Evolutionary conservation across 148 eudicot genomes (phyloP).

Genomic region (Vaccinium corymbosum): DNA sequence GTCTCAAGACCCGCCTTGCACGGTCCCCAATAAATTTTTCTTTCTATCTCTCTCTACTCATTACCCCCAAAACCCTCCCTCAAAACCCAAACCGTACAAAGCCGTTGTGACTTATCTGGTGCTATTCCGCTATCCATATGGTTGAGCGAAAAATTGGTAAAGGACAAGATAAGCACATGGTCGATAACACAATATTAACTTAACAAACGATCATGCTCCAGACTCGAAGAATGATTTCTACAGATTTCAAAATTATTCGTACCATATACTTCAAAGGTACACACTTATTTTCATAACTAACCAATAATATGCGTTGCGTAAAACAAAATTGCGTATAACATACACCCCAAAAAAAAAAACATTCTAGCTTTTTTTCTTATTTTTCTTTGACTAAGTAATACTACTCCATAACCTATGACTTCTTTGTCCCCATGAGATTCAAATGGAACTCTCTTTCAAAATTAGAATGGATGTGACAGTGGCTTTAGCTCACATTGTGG

Average conservation of each 20-base stretch:
- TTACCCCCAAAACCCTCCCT: too few relatives aligned
- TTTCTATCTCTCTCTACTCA: too few relatives aligned
- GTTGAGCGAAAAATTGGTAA: background rate
- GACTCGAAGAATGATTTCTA: background rate
- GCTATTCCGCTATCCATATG: background rate
- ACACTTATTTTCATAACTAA: too few relatives aligned
- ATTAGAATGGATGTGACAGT: background rate
- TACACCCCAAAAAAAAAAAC: too few relatives aligned
- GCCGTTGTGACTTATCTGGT: background rate
- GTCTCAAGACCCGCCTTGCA: too few relatives aligned
- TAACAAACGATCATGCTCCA: background rate
- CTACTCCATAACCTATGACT: background rate
- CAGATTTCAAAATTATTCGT: too few relatives aligned
- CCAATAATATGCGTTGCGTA: too few relatives aligned
- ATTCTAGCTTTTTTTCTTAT: too few relatives aligned
- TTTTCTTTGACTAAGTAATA: background rate
- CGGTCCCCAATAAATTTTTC: too few relatives aligned
- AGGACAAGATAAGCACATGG: background rate
- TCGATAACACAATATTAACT: background rate
- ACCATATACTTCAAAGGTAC: too few relatives aligned
- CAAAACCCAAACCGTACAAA: too few relatives aligned
- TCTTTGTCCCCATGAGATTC: background rate
- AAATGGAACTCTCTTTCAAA: background rate
- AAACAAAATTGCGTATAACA: too few relatives aligned
- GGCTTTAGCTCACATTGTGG: background rate